A percentile compares a stretch with the other conserved stretches of the same genome.
Evolutionary conservation across 768 basidiomycete species (phyloP).

Genomic region (Tremella fuciformis): DNA sequence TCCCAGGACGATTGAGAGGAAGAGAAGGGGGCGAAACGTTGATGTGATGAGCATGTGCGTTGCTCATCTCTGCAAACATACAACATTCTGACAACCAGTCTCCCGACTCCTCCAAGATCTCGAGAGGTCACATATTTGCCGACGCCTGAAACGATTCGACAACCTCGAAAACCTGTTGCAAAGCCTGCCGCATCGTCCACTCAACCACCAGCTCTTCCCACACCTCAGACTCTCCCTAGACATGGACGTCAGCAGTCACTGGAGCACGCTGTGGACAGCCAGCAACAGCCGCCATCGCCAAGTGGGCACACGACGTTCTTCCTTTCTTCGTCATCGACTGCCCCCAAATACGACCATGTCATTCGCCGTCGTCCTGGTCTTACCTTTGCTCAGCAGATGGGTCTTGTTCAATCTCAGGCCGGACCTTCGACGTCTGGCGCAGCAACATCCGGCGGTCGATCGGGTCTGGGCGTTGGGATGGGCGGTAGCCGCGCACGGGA

Average conservation of each 20-base stretch:
- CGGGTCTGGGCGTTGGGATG: conserved; percentile 38
- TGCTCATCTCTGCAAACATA: neutral
- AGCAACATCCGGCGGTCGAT: conserved; percentile 10
- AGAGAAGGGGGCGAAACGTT: conserved; percentile 28
- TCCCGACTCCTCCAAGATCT: conserved; percentile 19
- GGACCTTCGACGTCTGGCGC: neutral
- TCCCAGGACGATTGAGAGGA: conserved; percentile 32
- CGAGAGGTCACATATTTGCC: conserved; percentile 4
- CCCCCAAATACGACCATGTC: conserved; percentile 9
- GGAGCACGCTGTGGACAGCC: neutral
- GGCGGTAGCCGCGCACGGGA: conserved; percentile 24
- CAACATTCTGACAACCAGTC: conserved; percentile 9
- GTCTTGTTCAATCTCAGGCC: conserved; percentile 14
- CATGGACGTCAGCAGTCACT: conserved; percentile 11
- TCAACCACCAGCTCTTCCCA: conserved; percentile 24
- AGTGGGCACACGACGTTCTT: conserved; percentile 42
- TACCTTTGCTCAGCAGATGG: conserved; percentile 47
- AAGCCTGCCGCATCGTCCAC: neutral
- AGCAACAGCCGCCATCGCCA: conserved; percentile 20
- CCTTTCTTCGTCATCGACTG: conserved; percentile 21
- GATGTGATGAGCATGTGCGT: conserved; percentile 33
- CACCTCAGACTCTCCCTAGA: conserved; percentile 42
- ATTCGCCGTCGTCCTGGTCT: conserved; percentile 38
- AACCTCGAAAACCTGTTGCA: conserved; percentile 23
- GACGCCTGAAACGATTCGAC: conserved; percentile 31